phyloP scores from a whole-genome alignment of 2,329 filamentous ascomycete species.

The Diplocarpon rosae region DNA sequence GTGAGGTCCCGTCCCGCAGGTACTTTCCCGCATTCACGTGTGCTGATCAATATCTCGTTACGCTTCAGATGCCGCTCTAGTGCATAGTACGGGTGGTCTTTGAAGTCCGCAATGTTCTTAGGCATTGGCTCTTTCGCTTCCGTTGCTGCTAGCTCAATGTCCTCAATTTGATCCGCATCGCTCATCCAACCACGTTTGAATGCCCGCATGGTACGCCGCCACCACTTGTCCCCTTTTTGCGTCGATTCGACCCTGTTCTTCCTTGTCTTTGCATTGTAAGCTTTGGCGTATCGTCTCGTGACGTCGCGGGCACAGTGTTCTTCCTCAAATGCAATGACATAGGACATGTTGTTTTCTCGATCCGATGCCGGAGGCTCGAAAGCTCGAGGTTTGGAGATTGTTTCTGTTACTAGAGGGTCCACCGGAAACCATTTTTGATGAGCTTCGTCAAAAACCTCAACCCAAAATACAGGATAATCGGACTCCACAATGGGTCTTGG shows the following conservation, averaged over 20 bases:
- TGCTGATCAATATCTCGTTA: slow-evolving; percentile 68
- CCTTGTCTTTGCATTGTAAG: slow-evolving; percentile 82
- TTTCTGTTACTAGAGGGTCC: slow-evolving; percentile 73
- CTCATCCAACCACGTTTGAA: slow-evolving; percentile 34
- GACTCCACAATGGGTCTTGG: slow-evolving; percentile 51
- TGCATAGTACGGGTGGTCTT: slow-evolving; percentile 72
- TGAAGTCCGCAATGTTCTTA: slow-evolving; percentile 76
- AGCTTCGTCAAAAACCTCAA: slow-evolving; percentile 77
- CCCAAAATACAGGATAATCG: slow-evolving; percentile 79
- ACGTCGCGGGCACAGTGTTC: slow-evolving; percentile 74
- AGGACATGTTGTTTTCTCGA: slow-evolving; percentile 63
- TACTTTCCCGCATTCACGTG: slow-evolving; percentile 65
- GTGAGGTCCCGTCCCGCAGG: slow-evolving; percentile 47
- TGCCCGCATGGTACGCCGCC: slow-evolving; percentile 38
- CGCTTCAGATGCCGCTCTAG: slow-evolving; percentile 74
- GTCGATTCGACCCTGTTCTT: slow-evolving; percentile 63
- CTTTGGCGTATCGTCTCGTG: slow-evolving; percentile 76
- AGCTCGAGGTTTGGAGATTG: slow-evolving; percentile 61
- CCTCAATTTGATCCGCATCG: slow-evolving; percentile 76
- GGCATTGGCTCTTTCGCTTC: slow-evolving; percentile 76
- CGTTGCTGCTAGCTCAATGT: slow-evolving; percentile 59
- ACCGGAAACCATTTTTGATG: slow-evolving; percentile 87
- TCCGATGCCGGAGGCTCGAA: slow-evolving; percentile 79
- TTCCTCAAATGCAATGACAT: slow-evolving; percentile 76
- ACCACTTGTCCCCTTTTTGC: slow-evolving; percentile 41